Conservation (phyloP, 352 stramenopile species). For the Phytophthora colocasiae region DNA sequence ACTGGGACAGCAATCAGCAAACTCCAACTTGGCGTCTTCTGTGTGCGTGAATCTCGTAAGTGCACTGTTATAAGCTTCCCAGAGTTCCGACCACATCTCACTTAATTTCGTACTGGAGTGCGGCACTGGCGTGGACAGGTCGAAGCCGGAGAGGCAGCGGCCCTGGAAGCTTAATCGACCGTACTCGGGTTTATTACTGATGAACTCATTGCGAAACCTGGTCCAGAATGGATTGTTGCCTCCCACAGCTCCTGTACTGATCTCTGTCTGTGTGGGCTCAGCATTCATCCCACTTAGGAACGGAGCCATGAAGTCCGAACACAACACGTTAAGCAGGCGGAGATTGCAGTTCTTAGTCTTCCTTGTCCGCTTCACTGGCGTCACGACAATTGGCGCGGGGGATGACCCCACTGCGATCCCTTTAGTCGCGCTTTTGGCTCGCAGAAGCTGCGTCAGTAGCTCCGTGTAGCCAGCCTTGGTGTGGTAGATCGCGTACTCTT, state of each 20-base stretch:
- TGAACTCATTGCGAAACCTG: conserved; percentile 18
- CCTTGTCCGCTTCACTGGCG: conserved; percentile 13
- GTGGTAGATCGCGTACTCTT: conserved; percentile 33
- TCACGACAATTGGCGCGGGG: neutral
- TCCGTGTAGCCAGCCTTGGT: conserved; percentile 31
- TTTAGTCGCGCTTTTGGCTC: conserved; percentile 15
- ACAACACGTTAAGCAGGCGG: conserved; percentile 30
- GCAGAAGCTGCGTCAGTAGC: conserved; percentile 24
- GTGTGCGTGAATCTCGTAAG: conserved; percentile 21
- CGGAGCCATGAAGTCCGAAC: conserved; percentile 18
- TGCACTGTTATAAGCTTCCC: conserved; percentile 19
- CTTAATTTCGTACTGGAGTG: conserved; percentile 29
- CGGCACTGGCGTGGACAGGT: conserved; percentile 21
- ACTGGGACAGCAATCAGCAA: conserved; percentile 25
- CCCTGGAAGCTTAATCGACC: conserved; percentile 17
- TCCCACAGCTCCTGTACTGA: conserved; percentile 11
- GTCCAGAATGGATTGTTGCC: conserved; percentile 26
- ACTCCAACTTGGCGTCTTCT: conserved; percentile 18
- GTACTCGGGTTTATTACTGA: conserved; percentile 23
- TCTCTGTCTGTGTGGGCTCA: conserved; percentile 15
- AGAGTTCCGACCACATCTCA: conserved; percentile 31
- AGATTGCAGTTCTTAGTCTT: conserved; percentile 39
- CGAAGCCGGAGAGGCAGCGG: conserved; percentile 11
- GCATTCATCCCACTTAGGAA: conserved; percentile 23
- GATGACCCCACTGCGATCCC: conserved; percentile 5